These are phyloP conservation scores for Termitomyces sp. DNA, from an alignment of 768 basidiomycete species.

Conservation along the genomic window DNA sequence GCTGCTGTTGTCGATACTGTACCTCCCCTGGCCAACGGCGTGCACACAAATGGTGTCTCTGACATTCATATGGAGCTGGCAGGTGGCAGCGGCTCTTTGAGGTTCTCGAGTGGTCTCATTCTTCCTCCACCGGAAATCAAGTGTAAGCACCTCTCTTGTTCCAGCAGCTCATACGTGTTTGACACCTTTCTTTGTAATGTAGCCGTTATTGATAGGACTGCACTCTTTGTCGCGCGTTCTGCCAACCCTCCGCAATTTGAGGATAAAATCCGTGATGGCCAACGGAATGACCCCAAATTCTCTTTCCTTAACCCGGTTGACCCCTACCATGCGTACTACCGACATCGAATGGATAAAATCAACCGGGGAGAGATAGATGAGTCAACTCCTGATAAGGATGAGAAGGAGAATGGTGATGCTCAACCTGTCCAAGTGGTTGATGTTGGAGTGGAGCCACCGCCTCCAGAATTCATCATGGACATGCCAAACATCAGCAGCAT, in stretches of 20 bases:
- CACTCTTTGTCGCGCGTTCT: constrained; percentile 88
- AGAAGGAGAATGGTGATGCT: constrained; percentile 33
- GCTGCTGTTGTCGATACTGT: constrained; percentile 40
- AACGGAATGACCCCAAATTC: constrained; percentile 96
- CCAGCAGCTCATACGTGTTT: constrained; percentile 9
- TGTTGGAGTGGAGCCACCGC: constrained; percentile 72
- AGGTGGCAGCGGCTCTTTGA: constrained; percentile 30
- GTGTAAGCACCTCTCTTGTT: constrained; percentile 59
- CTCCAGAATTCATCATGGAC: constrained; percentile 80
- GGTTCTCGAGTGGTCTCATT: constrained; percentile 85
- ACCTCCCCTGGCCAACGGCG: constrained; percentile 35
- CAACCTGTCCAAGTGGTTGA: constrained; percentile 52
- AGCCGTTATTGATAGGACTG: constrained; percentile 97
- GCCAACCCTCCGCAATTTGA: constrained; percentile 92
- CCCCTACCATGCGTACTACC: constrained; percentile 98
- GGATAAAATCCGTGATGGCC: constrained; percentile 95
- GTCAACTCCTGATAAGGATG: constrained; percentile 43
- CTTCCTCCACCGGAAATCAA: constrained; percentile 96
- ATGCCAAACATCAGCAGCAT: constrained; percentile 84
- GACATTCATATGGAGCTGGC: constrained; percentile 40
- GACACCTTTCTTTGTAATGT: constrained; percentile 3
- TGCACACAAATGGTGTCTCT: constrained; percentile 36
- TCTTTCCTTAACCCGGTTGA: constrained; percentile 96
- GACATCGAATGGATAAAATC: constrained; percentile 85
- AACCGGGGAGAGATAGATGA: constrained; percentile 77